Percentiles rank a stretch among this genome's conserved stretches.
phyloP scores from a whole-genome alignment of 257 asterid genomes.

The Cynanchum wilfordii region DNA sequence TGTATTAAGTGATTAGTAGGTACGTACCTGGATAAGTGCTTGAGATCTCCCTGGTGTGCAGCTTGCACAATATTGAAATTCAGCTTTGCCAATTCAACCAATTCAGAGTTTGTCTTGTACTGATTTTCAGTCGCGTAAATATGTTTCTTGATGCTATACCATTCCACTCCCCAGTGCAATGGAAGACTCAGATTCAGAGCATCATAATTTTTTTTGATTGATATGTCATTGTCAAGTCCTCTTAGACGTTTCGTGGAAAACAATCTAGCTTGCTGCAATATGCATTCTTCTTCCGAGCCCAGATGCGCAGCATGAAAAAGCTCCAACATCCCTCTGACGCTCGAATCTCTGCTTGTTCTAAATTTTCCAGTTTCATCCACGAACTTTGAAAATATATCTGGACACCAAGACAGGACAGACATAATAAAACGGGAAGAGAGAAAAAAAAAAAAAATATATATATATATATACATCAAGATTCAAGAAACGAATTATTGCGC shows the following conservation, averaged over 20 bases:
- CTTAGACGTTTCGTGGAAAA: constrained; percentile 1
- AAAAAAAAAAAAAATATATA: too few relatives aligned
- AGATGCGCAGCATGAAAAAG: constrained; percentile 48
- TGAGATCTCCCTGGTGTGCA: constrained; percentile 49
- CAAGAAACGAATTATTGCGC: constrained; percentile 17
- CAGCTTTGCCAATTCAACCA: constrained; percentile 41
- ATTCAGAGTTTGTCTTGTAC: neutral
- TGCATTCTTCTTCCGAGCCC: constrained; percentile 30
- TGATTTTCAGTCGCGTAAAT: constrained; percentile 17
- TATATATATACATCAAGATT: neutral
- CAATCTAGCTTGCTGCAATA: constrained; percentile 23
- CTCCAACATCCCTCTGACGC: constrained; percentile 24
- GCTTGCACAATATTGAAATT: constrained; percentile 50
- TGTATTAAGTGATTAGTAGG: too few relatives aligned
- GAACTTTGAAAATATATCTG: constrained; percentile 30
- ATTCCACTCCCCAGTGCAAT: constrained; percentile 36
- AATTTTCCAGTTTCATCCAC: constrained; percentile 25
- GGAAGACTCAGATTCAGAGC: constrained; percentile 23
- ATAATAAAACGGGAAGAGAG: too few relatives aligned
- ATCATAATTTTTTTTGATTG: neutral
- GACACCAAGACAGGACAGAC: neutral
- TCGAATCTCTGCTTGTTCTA: neutral
- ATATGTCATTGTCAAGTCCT: neutral
- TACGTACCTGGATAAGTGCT: constrained; percentile 38
- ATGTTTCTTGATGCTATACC: constrained; percentile 45